phyloP scores from a whole-genome alignment of 495 filamentous ascomycete species.

The Aspergillus avenaceus region DNA sequence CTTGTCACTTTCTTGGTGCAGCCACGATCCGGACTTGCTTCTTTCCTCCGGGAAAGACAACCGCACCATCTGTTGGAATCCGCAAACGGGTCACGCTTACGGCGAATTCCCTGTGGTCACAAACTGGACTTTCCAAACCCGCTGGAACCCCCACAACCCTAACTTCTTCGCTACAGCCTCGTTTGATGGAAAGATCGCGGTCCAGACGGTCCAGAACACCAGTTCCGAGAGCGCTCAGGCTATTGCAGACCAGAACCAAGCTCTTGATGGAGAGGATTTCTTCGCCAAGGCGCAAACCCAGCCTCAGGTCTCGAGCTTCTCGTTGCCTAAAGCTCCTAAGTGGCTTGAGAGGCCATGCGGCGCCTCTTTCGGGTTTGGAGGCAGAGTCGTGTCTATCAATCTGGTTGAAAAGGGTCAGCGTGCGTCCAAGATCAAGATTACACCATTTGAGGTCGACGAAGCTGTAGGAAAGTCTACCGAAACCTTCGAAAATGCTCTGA shows the following conservation, averaged over 20 bases:
- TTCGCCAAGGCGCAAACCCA: conserved; percentile 90
- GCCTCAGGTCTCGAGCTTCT: conserved; percentile 83
- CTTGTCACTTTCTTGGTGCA: conserved; percentile 93
- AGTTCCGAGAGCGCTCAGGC: conserved; percentile 47
- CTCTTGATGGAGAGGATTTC: conserved; percentile 90
- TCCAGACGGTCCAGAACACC: conserved; percentile 92
- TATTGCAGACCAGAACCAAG: conserved; percentile 56
- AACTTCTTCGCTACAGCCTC: conserved; percentile 89
- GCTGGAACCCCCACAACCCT: conserved; percentile 91
- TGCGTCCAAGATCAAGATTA: conserved; percentile 77
- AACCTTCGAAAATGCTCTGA: conserved; percentile 79
- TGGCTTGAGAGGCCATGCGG: conserved; percentile 86
- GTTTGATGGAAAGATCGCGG: conserved; percentile 89
- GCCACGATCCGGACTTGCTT: conserved; percentile 83
- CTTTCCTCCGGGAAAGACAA: conserved; percentile 97
- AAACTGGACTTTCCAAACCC: conserved; percentile 96
- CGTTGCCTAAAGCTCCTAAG: conserved; percentile 77
- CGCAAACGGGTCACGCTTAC: conserved; percentile 76
- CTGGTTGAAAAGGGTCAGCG: conserved; percentile 56
- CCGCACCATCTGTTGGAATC: conserved; percentile 92
- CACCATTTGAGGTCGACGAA: conserved; percentile 81
- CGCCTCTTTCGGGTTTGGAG: conserved; percentile 93
- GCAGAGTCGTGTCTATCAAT: conserved; percentile 79
- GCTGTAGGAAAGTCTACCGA: conserved; percentile 78
- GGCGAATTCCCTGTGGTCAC: conserved; percentile 96